Percentiles rank a stretch among this genome's conserved stretches.
These are phyloP conservation scores for Eragrostis nindensis DNA, from an alignment of 176 grass and related monocot species.

Conservation along the genomic window DNA sequence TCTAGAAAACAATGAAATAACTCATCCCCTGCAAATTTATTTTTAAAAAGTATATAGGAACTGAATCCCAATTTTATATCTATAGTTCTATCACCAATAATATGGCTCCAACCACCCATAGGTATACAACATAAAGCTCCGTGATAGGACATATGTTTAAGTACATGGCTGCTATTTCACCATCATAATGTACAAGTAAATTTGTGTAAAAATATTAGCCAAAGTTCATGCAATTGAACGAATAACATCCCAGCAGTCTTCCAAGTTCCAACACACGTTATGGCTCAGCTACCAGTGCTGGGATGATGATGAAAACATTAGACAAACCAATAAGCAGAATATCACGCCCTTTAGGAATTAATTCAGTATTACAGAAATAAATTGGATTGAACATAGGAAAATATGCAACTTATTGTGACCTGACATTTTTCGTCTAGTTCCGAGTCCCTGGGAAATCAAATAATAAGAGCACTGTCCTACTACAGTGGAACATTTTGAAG, in stretches of 20 bases:
- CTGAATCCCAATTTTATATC: constrained; percentile 16
- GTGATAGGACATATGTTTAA: neutral
- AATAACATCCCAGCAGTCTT: neutral
- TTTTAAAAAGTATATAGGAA: neutral
- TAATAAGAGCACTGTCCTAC: neutral
- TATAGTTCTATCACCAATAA: neutral
- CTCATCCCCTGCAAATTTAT: no score
- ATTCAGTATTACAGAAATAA: neutral
- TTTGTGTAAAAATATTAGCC: constrained; percentile 3
- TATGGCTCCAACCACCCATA: neutral
- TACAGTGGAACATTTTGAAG: neutral
- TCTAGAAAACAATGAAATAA: neutral
- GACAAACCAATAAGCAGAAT: neutral
- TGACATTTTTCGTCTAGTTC: neutral
- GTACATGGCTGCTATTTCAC: constrained; percentile 13
- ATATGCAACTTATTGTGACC: neutral
- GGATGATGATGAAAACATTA: neutral
- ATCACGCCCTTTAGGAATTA: neutral
- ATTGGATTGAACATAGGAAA: neutral
- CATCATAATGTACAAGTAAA: constrained; percentile 5
- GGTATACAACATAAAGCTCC: constrained; percentile 24
- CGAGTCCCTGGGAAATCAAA: neutral
- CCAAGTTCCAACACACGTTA: neutral
- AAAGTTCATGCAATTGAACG: neutral
- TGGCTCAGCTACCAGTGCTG: no score